A percentile compares a stretch with the other conserved stretches of the same genome.
phyloP scores from a whole-genome alignment of 306 rosid genomes.

The Biancaea sappan region DNA sequence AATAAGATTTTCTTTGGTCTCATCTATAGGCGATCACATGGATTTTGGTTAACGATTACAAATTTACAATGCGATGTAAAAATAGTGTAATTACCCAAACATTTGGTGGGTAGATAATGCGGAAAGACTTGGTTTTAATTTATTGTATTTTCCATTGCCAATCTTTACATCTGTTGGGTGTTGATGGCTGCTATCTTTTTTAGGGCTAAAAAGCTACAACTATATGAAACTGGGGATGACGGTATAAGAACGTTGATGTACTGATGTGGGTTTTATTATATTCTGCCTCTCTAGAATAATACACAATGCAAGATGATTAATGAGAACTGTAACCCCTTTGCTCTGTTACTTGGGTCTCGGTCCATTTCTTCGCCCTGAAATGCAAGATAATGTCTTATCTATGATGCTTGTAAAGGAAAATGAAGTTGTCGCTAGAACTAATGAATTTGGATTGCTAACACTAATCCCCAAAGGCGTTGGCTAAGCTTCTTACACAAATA shows the following conservation, averaged over 20 bases:
- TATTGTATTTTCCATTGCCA: background rate
- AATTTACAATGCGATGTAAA: constrained; percentile 22
- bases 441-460: no score
- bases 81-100: constrained; percentile 37
- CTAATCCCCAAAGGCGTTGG: no score
- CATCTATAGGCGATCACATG: constrained; percentile 25
- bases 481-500: no score
- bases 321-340: no score
- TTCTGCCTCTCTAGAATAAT: background rate
- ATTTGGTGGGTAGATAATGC: constrained; percentile 41
- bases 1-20: constrained; percentile 24
- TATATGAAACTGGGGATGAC: background rate
- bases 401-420: background rate
- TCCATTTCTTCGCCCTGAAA: no score
- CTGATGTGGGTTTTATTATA: background rate
- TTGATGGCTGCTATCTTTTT: background rate
- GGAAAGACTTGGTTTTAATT: background rate
- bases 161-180: background rate
- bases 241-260: background rate
- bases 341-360: no score
- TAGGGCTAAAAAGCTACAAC: no score
- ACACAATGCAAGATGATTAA: background rate
- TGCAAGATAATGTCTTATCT: no score
- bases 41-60: constrained; percentile 32
- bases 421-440: no score